Conservation (phyloP, 768 basidiomycete genomes). For the Suillus clintonianus region DNA sequence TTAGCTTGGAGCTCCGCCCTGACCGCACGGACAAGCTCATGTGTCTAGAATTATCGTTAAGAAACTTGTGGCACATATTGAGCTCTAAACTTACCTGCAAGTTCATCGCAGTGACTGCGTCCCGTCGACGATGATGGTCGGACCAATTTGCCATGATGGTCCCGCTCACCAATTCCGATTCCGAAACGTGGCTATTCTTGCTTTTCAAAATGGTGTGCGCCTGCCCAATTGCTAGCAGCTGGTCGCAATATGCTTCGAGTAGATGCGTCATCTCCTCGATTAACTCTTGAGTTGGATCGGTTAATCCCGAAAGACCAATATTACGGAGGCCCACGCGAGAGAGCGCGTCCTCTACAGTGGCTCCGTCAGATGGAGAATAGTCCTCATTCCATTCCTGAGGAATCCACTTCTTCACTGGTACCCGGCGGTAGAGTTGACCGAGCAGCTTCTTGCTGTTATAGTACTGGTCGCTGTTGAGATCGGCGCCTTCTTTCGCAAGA, state of each 20-base stretch:
- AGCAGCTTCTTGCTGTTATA: conserved; percentile 47
- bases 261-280: conserved; percentile 39
- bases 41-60: conserved; percentile 32
- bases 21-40: conserved; percentile 39
- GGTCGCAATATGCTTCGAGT: conserved; percentile 37
- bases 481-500: conserved; percentile 41
- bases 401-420: conserved; percentile 37
- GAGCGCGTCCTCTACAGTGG: conserved; percentile 27
- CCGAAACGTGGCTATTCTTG: conserved; percentile 36
- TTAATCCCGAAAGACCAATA: conserved; percentile 35
- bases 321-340: conserved; percentile 22
- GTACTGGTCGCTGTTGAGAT: conserved; percentile 21
- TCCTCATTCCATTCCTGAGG: conserved; percentile 22
- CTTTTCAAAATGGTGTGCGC: conserved; percentile 40
- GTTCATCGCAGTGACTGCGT: conserved; percentile 45
- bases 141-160: conserved; percentile 47
- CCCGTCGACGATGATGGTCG: conserved; percentile 42
- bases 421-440: conserved; percentile 46
- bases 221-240: conserved; percentile 35
- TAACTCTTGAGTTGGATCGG: conserved; percentile 24
- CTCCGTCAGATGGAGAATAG: conserved; percentile 28
- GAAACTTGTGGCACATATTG: not conserved
- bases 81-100: conserved; percentile 35
- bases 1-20: conserved; percentile 31
- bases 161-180: conserved; percentile 46